Conservation (phyloP, 805 yeast genomes). For the Saturnispora gosingensis region DNA sequence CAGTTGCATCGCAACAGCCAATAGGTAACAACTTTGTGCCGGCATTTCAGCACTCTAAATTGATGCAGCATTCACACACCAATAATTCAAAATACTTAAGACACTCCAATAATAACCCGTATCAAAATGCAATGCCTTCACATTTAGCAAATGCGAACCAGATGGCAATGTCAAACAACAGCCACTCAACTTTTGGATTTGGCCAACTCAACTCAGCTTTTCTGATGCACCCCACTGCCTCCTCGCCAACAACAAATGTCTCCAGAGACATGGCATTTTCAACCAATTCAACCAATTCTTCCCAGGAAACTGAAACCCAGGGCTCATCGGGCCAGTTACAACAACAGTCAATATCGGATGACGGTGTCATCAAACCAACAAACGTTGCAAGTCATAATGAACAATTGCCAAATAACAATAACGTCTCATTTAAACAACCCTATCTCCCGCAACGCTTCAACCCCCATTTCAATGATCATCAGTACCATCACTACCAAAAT, state of each 20-base stretch:
- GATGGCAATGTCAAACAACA: slow-evolving; percentile 12
- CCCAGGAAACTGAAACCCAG: slow-evolving; percentile 24
- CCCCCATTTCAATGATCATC: background rate
- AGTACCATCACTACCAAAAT: background rate
- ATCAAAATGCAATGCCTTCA: background rate
- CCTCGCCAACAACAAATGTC: slow-evolving; percentile 47
- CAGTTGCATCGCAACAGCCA: slow-evolving; percentile 4
- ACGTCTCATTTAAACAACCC: slow-evolving; percentile 3
- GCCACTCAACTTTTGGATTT: background rate
- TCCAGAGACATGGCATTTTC: slow-evolving; percentile 40
- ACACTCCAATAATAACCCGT: background rate
- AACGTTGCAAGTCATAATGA: background rate
- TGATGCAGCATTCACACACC: background rate
- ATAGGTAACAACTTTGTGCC: slow-evolving; percentile 5
- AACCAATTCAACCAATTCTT: slow-evolving; percentile 27
- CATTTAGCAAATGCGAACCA: slow-evolving; percentile 7
- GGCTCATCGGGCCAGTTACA: background rate
- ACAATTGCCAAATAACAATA: background rate
- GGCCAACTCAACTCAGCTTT: slow-evolving; percentile 12
- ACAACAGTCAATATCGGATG: background rate
- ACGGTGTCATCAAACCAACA: background rate
- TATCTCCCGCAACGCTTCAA: background rate
- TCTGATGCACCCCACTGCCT: slow-evolving; percentile 33
- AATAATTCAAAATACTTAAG: background rate
- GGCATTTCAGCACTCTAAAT: background rate